Evolutionary conservation across 2,329 filamentous ascomycete species (phyloP), one percentile per base, ranked within the genome.

Genomic region (Colletotrichum sojae): DNA sequence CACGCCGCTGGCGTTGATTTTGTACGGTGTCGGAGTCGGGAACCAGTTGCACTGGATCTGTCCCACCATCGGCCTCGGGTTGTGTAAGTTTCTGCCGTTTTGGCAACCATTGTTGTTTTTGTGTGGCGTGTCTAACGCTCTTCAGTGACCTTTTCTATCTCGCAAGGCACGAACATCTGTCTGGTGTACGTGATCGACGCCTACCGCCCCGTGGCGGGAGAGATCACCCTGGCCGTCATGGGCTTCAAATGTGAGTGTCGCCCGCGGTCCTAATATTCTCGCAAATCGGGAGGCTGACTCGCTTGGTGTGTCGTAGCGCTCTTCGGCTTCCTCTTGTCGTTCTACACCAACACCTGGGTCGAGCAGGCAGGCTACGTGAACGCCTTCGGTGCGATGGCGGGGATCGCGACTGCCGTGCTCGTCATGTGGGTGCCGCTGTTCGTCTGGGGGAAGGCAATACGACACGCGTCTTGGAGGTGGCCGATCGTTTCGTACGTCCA

Each of bases 261-360:
- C 6, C 59, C 9, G 6, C 27, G 8, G 27, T 22, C 22, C 22
- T 2, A 22, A 4, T 22, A 22, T 22, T 22, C 22, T 22, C 22
- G 22, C 22, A 22, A 22, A 4, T 22, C 22, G 22, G 22, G 53
- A 53, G 43, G 58, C 58, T 70, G 75, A 69, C 6, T 49, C 46
- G 22, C n/a, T 53, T 52, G 25, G 25, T 43, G 31, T 48, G 5
- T 1, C 5, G 22, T 66, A 85, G 84, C 85, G 16, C 75, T 84
- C 8, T 89, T 90, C 73, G 87, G 86, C 5, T 90, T 90, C 74
- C 77, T 89, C 1, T 79, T 90, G 1, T 87, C 84, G 0, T 90
- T 90, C 73, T 89, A 89, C 74, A 89, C 86, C 1, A 90, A 90
- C 73, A 83, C 85, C 0, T 90, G 88, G 88, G 83, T 90, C 45